Evolutionary conservation across 2,329 filamentous ascomycete genomes (phyloP).

Genomic region (Cladorrhinum sp.): DNA sequence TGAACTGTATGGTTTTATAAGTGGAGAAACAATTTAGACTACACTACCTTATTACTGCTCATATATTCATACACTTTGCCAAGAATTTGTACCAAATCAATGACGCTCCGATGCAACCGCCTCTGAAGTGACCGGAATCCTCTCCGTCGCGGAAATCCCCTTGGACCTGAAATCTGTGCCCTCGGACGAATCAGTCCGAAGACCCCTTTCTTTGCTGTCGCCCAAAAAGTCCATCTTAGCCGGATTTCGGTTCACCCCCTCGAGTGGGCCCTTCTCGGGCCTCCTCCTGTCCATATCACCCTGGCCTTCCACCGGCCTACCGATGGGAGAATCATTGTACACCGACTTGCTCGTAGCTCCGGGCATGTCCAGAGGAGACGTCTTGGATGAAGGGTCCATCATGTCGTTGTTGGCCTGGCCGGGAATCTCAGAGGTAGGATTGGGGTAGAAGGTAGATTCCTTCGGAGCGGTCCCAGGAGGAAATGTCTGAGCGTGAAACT

Average conservation of each 20-base stretch:
- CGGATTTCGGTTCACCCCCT: constrained; percentile 37
- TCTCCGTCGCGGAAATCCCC: constrained; percentile 20
- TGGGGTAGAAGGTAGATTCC: constrained; percentile 40
- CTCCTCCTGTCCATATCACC: constrained; percentile 33
- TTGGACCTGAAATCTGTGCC: constrained; percentile 20
- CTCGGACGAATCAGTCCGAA: constrained; percentile 31
- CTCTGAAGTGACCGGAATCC: constrained; percentile 15
- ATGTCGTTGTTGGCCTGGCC: constrained; percentile 36
- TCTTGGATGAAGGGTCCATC: constrained; percentile 23
- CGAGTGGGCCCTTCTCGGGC: constrained; percentile 39
- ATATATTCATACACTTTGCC: no score
- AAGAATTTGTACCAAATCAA: not conserved
- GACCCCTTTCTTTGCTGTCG: constrained; percentile 26
- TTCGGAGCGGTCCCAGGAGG: constrained; percentile 62
- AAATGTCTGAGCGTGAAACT: constrained; percentile 61
- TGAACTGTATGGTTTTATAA: no score
- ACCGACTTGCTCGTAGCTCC: constrained; percentile 47
- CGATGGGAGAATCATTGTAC: constrained; percentile 40
- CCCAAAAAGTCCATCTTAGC: constrained; percentile 9
- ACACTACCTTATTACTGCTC: no score
- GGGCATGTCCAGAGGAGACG: constrained; percentile 37
- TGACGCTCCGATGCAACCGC: constrained; percentile 18
- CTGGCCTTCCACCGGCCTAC: constrained; percentile 39
- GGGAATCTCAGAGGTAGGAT: constrained; percentile 35
- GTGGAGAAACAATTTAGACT: no score